Conservation (phyloP, 257 asterid species). For the Knoxia roxburghii region DNA sequence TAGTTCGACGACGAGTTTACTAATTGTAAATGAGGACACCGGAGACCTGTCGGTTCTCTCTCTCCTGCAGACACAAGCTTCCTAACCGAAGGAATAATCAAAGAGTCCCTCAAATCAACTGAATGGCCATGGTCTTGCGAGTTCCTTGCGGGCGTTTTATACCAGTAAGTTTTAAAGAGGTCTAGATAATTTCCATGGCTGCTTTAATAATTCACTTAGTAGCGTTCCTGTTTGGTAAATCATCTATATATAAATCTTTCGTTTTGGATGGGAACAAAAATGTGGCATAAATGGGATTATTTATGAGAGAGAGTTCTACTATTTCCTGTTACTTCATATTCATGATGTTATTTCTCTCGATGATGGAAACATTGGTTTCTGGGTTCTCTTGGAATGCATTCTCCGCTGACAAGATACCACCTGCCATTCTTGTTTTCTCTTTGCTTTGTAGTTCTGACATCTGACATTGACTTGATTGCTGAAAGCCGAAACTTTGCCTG, state of each 20-base stretch:
- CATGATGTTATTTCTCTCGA: too few species aligned
- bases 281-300: not conserved
- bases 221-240: not conserved
- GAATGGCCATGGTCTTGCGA: conserved; percentile 22
- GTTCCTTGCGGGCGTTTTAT: conserved; percentile 27
- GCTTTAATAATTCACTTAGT: not conserved
- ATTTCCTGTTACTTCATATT: too few species aligned
- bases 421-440: not conserved
- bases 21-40: too few species aligned
- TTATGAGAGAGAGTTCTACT: too few species aligned
- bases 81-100: too few species aligned
- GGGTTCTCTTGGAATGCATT: not conserved
- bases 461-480: not conserved
- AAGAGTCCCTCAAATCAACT: not conserved
- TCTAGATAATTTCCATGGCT: not conserved
- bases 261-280: not conserved
- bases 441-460: not conserved
- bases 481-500: not conserved
- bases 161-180: conserved; percentile 28
- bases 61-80: too few species aligned
- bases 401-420: not conserved
- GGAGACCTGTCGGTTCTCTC: too few species aligned
- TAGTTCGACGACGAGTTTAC: too few species aligned
- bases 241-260: too few species aligned
- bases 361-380: too few species aligned